Evolutionary conservation across 2,329 filamentous ascomycete species (phyloP), one percentile per base, ranked within the genome.

Genomic region (Phaeophleospora eucalypticola): DNA sequence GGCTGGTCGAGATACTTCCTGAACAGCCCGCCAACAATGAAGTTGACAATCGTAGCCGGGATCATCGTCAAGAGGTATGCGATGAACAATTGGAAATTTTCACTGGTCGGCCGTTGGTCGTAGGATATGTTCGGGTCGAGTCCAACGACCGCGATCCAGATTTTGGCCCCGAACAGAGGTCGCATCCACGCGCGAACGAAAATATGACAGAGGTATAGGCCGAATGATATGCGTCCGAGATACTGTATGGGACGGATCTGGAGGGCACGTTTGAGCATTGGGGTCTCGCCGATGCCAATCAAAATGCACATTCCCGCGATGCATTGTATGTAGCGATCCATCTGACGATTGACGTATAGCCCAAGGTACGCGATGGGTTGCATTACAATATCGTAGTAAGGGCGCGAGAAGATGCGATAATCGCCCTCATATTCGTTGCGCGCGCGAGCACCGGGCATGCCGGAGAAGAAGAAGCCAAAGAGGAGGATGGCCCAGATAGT

Each of bases 201-300:
- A 21, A 52, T 52, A 59, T 82, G 80, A 70, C 81, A 47, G 8
- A 51, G 40, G 12, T 51, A 51, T 10, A 51, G 36, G 20, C 48
- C 48, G 58, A 79, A 83, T 38, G 77, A 80, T 53, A 82, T 76
- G 57, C 74, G 75, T 48, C 80, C 79, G 8, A 82, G 66, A 62
- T 82, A 82, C 59, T 81, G 78, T 2, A 79, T 69, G 19, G 69
- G 52, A 1, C 64, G 57, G 2, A 67, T 65, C 58, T 75, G 75
- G 63, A 81, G 79, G 42, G 79, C 62, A 15, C 66, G 64, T 54
- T 75, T 73, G 69, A 76, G 45, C 18, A 36, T 14, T n/a, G 36
- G 29, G 7, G 41, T 45, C 24, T 47, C 46, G 24, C 49, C 49
- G 27, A 45, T 37, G 38, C 45, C 49, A 34, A 48, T 38, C 12